Percentiles rank a stretch among this genome's conserved stretches.
Conservation (phyloP, 306 rosid genomes). For the Lathyrus tuberosus region DNA sequence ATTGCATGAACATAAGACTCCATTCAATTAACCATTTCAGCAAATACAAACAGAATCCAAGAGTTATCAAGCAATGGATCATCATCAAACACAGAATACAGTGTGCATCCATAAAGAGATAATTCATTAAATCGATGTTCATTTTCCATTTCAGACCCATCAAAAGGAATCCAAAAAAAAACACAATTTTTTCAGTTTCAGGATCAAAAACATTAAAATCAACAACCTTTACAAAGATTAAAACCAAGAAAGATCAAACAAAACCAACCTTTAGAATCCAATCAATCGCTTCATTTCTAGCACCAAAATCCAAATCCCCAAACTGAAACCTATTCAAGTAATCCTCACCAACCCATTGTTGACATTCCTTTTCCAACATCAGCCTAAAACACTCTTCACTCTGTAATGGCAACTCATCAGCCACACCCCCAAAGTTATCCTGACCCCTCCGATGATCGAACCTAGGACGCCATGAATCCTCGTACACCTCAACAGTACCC, state of each 20-base stretch:
- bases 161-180: conserved; percentile 20
- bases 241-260: conserved; percentile 18
- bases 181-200: neutral
- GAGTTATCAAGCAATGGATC: conserved; percentile 3
- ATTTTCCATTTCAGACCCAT: conserved; percentile 31
- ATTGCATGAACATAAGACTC: conserved; percentile 4
- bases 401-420: conserved; percentile 62
- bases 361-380: conserved; percentile 67
- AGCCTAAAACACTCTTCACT: conserved; percentile 70
- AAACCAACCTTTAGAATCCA: conserved; percentile 89
- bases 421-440: conserved; percentile 8
- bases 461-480: conserved; percentile 45
- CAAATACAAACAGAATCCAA: conserved; percentile 21
- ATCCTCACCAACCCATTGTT: conserved; percentile 58
- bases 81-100: conserved; percentile 19
- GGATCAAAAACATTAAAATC: neutral
- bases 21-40: conserved; percentile 5
- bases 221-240: conserved; percentile 23
- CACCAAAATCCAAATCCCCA: conserved; percentile 72
- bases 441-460: conserved; percentile 30
- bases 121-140: conserved; percentile 15
- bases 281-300: conserved; percentile 75
- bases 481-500: conserved; percentile 40
- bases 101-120: neutral
- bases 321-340: conserved; percentile 59